phyloP scores from a whole-genome alignment of 495 filamentous ascomycete genomes.

The Aspergillus sclerotioniger region DNA sequence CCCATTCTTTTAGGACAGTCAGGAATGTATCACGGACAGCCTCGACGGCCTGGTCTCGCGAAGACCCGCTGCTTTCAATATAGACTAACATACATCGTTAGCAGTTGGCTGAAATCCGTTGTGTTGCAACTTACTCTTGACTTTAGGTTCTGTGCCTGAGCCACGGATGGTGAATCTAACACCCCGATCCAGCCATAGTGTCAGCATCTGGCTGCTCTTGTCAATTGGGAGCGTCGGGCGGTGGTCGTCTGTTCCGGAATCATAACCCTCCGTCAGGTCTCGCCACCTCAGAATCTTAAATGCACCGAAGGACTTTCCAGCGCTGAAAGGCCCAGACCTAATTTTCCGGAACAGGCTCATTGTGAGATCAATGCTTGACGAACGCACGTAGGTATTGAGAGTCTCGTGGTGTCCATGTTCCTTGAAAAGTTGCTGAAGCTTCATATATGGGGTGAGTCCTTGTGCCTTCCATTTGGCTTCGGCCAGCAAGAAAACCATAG shows the following conservation, averaged over 20 bases:
- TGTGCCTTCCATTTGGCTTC: constrained; percentile 51
- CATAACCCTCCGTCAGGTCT: constrained; percentile 65
- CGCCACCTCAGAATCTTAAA: constrained; percentile 61
- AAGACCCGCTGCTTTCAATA: constrained; percentile 52
- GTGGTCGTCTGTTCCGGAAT: constrained; percentile 54
- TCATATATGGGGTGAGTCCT: constrained; percentile 56
- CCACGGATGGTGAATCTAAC: constrained; percentile 66
- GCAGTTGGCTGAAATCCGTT: background rate
- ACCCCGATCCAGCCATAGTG: constrained; percentile 58
- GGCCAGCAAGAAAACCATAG: constrained; percentile 61
- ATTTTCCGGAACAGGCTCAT: constrained; percentile 55
- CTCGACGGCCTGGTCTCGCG: constrained; percentile 45
- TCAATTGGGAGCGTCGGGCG: constrained; percentile 60
- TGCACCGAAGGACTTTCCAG: constrained; percentile 44
- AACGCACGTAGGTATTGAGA: constrained; percentile 66
- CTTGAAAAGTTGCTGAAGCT: constrained; percentile 60
- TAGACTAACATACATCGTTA: constrained; percentile 42
- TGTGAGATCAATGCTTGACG: constrained; percentile 53
- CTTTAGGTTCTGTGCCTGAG: constrained; percentile 71
- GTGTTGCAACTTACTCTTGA: constrained; percentile 49
- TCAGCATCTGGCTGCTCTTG: constrained; percentile 65
- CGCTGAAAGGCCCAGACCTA: constrained; percentile 42
- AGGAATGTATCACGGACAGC: constrained; percentile 54
- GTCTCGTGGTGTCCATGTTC: constrained; percentile 65
- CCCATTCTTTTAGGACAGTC: constrained; percentile 58